Evolutionary conservation across 192 early-diverging fungal genomes (phyloP).

Genomic region (Coemansia sp.): DNA sequence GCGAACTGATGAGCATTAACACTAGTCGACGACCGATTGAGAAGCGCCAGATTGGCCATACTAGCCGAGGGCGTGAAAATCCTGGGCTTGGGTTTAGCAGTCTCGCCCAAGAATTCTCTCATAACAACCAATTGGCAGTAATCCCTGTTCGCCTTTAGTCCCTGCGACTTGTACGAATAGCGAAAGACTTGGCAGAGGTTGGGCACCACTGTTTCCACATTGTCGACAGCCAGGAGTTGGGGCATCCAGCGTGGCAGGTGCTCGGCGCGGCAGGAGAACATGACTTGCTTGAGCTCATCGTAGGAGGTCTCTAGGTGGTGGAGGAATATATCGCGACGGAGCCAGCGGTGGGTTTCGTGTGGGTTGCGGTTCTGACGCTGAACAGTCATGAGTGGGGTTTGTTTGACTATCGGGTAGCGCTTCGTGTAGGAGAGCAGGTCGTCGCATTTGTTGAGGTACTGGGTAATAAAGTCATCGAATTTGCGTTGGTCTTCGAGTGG

Average conservation of each 20-base stretch:
- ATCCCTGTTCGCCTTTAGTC: slow-evolving; percentile 37
- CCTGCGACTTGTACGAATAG: slow-evolving; percentile 24
- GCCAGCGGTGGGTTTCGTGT: slow-evolving; percentile 46
- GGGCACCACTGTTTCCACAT: slow-evolving; percentile 36
- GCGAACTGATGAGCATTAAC: background rate
- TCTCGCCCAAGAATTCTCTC: slow-evolving; percentile 41
- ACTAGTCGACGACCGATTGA: slow-evolving; percentile 23
- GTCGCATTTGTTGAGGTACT: slow-evolving; percentile 55
- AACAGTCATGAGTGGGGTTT: slow-evolving; percentile 15
- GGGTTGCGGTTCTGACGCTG: slow-evolving; percentile 53
- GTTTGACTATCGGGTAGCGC: slow-evolving; percentile 36
- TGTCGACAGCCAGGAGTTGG: slow-evolving; percentile 12
- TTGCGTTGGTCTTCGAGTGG: slow-evolving; percentile 21
- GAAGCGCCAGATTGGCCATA: slow-evolving; percentile 40
- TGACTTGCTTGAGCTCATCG: slow-evolving; percentile 28
- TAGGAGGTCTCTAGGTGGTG: slow-evolving; percentile 8
- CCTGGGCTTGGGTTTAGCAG: slow-evolving; percentile 25
- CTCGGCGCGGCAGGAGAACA: slow-evolving; percentile 26
- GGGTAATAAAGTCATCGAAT: slow-evolving; percentile 47
- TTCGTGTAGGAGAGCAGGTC: slow-evolving; percentile 46
- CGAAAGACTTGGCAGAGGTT: slow-evolving; percentile 33
- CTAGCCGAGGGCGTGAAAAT: slow-evolving; percentile 46
- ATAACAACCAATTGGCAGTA: slow-evolving; percentile 49
- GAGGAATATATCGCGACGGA: slow-evolving; percentile 30
- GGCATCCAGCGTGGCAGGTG: slow-evolving; percentile 40